These are phyloP conservation scores for Neonectria coccinea DNA, from an alignment of 2,329 filamentous ascomycete species.

Conservation along the genomic window DNA sequence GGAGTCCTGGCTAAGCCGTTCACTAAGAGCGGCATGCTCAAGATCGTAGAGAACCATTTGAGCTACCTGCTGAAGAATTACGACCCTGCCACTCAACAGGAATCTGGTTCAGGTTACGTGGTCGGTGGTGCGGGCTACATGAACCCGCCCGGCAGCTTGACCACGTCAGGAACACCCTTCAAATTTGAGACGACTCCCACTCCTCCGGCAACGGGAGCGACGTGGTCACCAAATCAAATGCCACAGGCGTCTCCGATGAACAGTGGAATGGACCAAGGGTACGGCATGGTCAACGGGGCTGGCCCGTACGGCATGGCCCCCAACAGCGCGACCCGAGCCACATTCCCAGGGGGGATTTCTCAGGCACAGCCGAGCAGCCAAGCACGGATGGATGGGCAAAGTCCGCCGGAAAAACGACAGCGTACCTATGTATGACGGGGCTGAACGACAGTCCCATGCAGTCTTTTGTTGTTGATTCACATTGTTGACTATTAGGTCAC, in stretches of 20 bases:
- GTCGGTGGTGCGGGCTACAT: conserved; percentile 51
- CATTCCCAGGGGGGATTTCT: conserved; percentile 42
- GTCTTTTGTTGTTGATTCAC: conserved; percentile 34
- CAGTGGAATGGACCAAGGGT: conserved; percentile 58
- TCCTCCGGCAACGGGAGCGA: conserved; percentile 62
- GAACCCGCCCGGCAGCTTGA: conserved; percentile 47
- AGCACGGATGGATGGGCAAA: conserved; percentile 55
- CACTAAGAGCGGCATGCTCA: conserved; percentile 85
- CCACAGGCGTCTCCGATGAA: conserved; percentile 61
- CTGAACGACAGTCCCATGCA: conserved; percentile 15
- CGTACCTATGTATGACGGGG: conserved; percentile 48
- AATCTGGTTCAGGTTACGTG: conserved; percentile 51
- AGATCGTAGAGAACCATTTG: conserved; percentile 89
- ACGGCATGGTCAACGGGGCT: conserved; percentile 59
- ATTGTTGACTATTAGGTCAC: conserved; percentile 30
- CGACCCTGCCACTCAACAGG: conserved; percentile 61
- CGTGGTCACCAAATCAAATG: conserved; percentile 65
- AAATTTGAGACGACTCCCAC: conserved; percentile 70
- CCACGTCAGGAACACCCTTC: conserved; percentile 42
- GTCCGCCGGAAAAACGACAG: conserved; percentile 65
- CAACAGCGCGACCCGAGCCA: conserved; percentile 46
- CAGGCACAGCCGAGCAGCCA: conserved; percentile 34
- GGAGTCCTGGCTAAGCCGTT: conserved; percentile 98
- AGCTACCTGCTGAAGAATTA: conserved; percentile 79
- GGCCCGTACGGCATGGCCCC: conserved; percentile 53